Evolutionary conservation across 2,329 filamentous ascomycete species (phyloP), one percentile per base, ranked within the genome.

Genomic region (Didymella keratinophila): DNA sequence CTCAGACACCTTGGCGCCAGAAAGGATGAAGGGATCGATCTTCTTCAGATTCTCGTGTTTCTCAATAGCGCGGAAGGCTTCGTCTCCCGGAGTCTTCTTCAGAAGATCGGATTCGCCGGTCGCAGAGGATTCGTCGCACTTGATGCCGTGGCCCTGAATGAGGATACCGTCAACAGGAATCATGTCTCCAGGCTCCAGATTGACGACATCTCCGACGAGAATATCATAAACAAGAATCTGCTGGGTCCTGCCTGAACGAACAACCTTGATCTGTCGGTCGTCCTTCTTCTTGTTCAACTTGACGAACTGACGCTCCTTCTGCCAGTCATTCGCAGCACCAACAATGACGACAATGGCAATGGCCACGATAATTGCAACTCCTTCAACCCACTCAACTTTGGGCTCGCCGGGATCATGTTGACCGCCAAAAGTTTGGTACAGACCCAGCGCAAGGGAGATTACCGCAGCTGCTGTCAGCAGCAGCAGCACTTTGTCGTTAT

Each of bases 1-100:
- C 68, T 92, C 89, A 0, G 87, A 87, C 11, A 94, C 87, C 66
- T 91, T 92, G 2, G 89, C 89, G 44, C 91, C 93, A 28, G 93
- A 97, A 65, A 96, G 91, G 69, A 97, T 92, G 75, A 94, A 94
- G 0, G 91, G 91, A 66, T 93, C 91, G 61, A 89, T 79, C 69
- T 92, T 92, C 78, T 83, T 82, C 32, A 89, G 77, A 14, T 81
- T 81, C 50, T 87, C 81, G 58, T 86, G 81, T 45, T 85, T 86
- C 61, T 88, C 83, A 62, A 90, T 88, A 3, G 86, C 82, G 30
- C 82, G 82, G 71, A 84, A 87, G 21, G 91, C 90, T 25, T 90
- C 87, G 25, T 87, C 84, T 2, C 83, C 88, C 2, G 84, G 73
- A 1, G 82, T 85, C 78, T 92, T 92, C 75, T 86, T 88, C 73